Conservation (phyloP, 176 grass and related monocot species). For the bread wheat (Triticum aestivum) region DNA sequence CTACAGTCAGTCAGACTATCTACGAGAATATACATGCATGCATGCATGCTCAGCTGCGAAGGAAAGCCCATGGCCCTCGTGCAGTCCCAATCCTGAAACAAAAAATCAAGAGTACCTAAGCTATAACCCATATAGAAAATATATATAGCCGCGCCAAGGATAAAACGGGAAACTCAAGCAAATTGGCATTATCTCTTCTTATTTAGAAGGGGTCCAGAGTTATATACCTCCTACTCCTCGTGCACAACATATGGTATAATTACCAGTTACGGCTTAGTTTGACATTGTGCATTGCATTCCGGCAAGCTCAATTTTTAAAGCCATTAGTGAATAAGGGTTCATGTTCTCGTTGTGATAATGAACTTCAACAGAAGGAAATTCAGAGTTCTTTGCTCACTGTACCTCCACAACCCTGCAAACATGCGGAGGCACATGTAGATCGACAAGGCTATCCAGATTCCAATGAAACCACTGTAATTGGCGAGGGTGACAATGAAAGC, state of each 20-base stretch:
- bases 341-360: neutral
- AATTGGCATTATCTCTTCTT: neutral
- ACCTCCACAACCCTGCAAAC: conserved; percentile 86
- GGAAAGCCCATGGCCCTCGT: conserved; percentile 42
- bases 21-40: neutral
- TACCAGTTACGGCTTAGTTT: neutral
- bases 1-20: neutral
- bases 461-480: conserved; percentile 54
- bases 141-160: neutral
- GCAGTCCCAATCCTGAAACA: conserved; percentile 47
- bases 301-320: neutral
- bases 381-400: conserved; percentile 8
- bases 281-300: neutral
- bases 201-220: neutral
- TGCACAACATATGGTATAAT: neutral
- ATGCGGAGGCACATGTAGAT: conserved; percentile 81
- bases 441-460: conserved; percentile 85
- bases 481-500: conserved; percentile 53
- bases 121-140: neutral
- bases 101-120: neutral
- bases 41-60: conserved; percentile 2
- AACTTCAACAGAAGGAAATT: neutral
- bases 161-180: neutral
- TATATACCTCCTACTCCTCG: neutral
- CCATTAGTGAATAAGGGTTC: neutral